A percentile compares a stretch with the other conserved stretches of the same genome.
These are phyloP conservation scores for Cystobasidium pallidum DNA, from an alignment of 1,284 basidiomycete species.

Conservation along the genomic window DNA sequence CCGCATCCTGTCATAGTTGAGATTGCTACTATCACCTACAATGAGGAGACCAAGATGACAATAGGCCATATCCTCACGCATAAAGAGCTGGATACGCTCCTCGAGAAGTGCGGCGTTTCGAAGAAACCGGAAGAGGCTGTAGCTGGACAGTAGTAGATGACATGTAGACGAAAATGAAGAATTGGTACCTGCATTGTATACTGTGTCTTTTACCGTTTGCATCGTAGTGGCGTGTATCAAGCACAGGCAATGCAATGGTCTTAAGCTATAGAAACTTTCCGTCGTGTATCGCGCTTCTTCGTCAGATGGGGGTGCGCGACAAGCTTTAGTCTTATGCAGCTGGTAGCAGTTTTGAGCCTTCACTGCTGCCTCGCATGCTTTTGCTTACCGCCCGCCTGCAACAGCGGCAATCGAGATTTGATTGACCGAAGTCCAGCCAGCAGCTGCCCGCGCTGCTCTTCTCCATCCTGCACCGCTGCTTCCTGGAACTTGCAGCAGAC, in stretches of 20 bases:
- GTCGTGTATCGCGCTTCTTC: too few relatives aligned
- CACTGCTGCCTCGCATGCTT: neutral
- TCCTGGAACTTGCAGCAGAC: neutral
- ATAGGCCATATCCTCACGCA: conserved; percentile 91
- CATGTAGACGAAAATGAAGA: neutral
- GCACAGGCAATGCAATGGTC: conserved; percentile 1
- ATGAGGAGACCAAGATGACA: conserved; percentile 74
- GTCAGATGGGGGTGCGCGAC: too few relatives aligned
- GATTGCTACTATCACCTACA: conserved; percentile 88
- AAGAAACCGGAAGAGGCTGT: conserved; percentile 60
- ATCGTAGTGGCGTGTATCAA: neutral
- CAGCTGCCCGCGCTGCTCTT: neutral
- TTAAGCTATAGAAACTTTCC: too few relatives aligned
- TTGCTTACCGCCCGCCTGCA: neutral
- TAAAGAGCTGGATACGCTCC: conserved; percentile 82
- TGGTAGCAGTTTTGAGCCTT: too few relatives aligned
- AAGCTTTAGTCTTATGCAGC: too few relatives aligned
- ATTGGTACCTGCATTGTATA: neutral
- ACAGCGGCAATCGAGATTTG: conserved; percentile 21
- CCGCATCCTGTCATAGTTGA: conserved; percentile 68
- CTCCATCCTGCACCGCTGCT: neutral
- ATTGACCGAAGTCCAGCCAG: too few relatives aligned
- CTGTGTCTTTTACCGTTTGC: too few relatives aligned
- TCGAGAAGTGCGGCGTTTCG: conserved; percentile 79
- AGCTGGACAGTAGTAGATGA: conserved; percentile 25